phyloP scores from a whole-genome alignment of 306 rosid genomes.

The Castanea mollissima region DNA sequence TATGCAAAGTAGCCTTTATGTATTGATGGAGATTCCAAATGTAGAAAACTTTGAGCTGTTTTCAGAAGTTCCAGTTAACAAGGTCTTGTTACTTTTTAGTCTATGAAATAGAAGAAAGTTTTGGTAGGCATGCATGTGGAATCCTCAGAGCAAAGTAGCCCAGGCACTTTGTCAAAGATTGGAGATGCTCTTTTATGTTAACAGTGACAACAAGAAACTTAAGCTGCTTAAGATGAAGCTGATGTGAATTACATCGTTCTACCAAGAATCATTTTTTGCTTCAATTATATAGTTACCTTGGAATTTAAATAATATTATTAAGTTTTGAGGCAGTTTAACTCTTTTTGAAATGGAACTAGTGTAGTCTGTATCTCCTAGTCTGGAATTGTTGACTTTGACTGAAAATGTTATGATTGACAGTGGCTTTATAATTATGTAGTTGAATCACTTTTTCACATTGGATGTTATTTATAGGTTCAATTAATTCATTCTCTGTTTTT shows the following conservation, averaged over 20 bases:
- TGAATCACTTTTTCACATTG: neutral
- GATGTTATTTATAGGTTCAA: slow-evolving; percentile 13
- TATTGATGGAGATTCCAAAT: neutral
- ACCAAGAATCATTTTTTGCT: neutral
- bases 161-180: neutral
- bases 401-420: neutral
- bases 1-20: neutral
- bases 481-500: slow-evolving; percentile 23
- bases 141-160: neutral
- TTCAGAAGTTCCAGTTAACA: neutral
- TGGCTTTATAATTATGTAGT: neutral
- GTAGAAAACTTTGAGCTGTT: neutral
- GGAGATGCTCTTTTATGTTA: neutral
- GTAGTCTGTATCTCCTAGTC: neutral
- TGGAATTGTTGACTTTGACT: neutral
- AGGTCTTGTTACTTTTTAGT: neutral
- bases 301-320: neutral
- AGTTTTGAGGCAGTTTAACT: neutral
- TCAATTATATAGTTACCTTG: neutral
- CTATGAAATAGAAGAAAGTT: neutral
- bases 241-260: neutral
- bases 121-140: neutral
- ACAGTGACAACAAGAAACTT: neutral
- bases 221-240: neutral
- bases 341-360: neutral